Evolutionary conservation across 164 flowering plant species (phyloP), one percentile per base, ranked within the genome.

Genomic region (Tinospora cordifolia): DNA sequence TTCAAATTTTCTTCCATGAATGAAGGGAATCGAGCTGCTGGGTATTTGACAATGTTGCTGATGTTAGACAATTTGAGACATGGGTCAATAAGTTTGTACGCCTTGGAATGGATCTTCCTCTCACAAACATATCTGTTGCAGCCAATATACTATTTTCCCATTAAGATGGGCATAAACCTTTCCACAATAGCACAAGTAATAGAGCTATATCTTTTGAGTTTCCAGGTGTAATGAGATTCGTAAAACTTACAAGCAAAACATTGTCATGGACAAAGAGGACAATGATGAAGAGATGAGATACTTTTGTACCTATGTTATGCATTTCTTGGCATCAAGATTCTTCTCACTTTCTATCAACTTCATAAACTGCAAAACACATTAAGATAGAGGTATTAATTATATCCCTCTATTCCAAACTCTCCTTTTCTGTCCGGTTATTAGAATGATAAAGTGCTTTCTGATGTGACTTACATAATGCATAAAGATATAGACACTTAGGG

Each of bases 341-440:
- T 66, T 72, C 67, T 83, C 88, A 65, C 72, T 77, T 79, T 81
- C 85, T 75, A 89, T 84, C 79, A 87, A 74, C 78, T 86, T 88
- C 68, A 85, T 86, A 80, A 87, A 86, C 97, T 92, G 86, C 81
- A 78, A 58, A 80, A 10, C 26, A 46, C 67, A 75, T 41, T 26
- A 62, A 27, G 13, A 44, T 47, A 67, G 69, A 19, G 60, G 17
- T 62, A 41, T 25, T 15, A 26, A 15, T 40, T 67, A 10, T 24
- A 54, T 19, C 60, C 6, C 60, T n/a, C 7, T 58, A 63, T 34
- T 27, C 67, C 60, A 26, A 47, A 69, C 12, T 7, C 24, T 58
- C 40, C 36, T 30, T 71, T 17, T 62, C 39, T 46, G 13, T 22
- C 19, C 17, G 22, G 3, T 4, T 51, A 26, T 30, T 17, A 24